Conservation (phyloP, 495 filamentous ascomycete genomes). For the Coniosporium apollinis region DNA sequence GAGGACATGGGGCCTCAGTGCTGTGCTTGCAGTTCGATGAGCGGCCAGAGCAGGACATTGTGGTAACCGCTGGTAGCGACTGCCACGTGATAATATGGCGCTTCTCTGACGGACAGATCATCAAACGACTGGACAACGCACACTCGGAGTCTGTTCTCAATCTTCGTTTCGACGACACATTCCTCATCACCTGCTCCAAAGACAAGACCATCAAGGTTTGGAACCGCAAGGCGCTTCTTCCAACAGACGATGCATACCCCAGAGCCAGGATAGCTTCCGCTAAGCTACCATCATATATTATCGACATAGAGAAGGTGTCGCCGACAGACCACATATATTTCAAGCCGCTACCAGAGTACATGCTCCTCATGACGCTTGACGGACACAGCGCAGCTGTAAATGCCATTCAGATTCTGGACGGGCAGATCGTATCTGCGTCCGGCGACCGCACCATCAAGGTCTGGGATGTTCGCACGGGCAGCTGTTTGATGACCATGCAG, state of each 20-base stretch:
- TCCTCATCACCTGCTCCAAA: constrained; percentile 91
- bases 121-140: constrained; percentile 55
- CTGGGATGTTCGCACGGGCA: constrained; percentile 75
- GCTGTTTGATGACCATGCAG: constrained; percentile 55
- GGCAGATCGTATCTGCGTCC: constrained; percentile 83
- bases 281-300: constrained; percentile 35
- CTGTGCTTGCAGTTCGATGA: constrained; percentile 94
- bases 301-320: constrained; percentile 24
- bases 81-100: constrained; percentile 77
- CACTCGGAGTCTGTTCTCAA: constrained; percentile 91
- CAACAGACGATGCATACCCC: constrained; percentile 32
- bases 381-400: constrained; percentile 90
- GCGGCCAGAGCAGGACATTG: constrained; percentile 72
- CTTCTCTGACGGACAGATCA: constrained; percentile 71
- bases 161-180: constrained; percentile 77
- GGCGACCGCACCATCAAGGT: constrained; percentile 84
- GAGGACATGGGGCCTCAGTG: constrained; percentile 70
- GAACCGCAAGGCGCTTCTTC: constrained; percentile 55
- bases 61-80: constrained; percentile 89
- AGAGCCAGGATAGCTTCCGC: constrained; percentile 11
- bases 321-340: constrained; percentile 23
- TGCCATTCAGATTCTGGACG: constrained; percentile 75
- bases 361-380: constrained; percentile 57
- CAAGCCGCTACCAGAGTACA: constrained; percentile 41
- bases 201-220: constrained; percentile 93